A percentile compares a stretch with the other conserved stretches of the same genome.
Evolutionary conservation across 805 yeast species (phyloP).

Genomic region (Millerago galiae): DNA sequence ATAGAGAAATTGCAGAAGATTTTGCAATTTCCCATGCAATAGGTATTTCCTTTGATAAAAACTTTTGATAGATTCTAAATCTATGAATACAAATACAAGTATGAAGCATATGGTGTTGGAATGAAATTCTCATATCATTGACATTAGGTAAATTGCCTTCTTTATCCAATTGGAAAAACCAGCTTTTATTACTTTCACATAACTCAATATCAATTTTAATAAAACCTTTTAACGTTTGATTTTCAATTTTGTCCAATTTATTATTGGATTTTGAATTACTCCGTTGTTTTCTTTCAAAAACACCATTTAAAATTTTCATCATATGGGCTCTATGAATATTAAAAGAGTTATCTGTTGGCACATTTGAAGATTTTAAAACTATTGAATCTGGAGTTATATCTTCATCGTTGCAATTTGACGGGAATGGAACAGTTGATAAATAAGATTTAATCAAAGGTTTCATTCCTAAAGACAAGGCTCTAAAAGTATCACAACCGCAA

Average conservation of each 20-base stretch:
- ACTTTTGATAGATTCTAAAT: constrained; percentile 25
- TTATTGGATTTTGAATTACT: constrained; percentile 8
- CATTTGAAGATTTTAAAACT: constrained; percentile 13
- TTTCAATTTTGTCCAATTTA: constrained; percentile 14
- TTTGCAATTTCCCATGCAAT: constrained; percentile 25
- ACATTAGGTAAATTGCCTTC: constrained; percentile 20
- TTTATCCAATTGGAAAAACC: constrained; percentile 23
- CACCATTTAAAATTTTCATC: constrained; percentile 24
- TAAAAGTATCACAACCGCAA: constrained; percentile 25
- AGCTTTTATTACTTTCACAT: constrained; percentile 17
- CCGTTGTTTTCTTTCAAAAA: constrained; percentile 21
- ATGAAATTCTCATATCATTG: constrained; percentile 20
- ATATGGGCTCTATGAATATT: constrained; percentile 22
- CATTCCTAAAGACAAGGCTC: constrained; percentile 20
- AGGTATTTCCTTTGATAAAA: constrained; percentile 21
- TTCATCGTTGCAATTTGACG: constrained; percentile 26
- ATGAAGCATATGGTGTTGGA: constrained; percentile 27
- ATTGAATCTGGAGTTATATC: constrained; percentile 23
- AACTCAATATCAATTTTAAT: constrained; percentile 23
- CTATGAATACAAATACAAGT: constrained; percentile 27
- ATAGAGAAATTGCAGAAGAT: constrained; percentile 21
- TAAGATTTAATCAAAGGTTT: constrained; percentile 21
- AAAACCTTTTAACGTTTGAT: constrained; percentile 19
- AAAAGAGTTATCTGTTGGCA: constrained; percentile 24
- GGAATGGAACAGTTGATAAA: constrained; percentile 25